A percentile compares a stretch with the other conserved stretches of the same genome.
These are phyloP conservation scores for Mycosphaerella arachidis DNA, from an alignment of 2,329 filamentous ascomycete genomes.

Conservation along the genomic window DNA sequence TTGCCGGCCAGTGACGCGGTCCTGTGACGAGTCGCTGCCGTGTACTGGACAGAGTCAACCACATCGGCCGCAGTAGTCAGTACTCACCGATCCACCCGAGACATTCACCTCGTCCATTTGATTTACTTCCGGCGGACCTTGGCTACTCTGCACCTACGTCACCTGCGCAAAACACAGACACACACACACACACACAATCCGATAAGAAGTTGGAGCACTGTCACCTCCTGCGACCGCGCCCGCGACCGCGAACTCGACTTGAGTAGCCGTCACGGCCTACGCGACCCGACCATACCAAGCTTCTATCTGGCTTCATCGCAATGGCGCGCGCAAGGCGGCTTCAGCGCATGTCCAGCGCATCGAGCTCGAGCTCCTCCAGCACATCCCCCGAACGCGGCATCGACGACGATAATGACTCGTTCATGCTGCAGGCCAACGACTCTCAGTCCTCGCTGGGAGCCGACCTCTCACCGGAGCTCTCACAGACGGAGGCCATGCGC, in stretches of 20 bases:
- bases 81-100: background rate
- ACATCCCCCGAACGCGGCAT: constrained; percentile 71
- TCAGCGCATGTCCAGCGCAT: constrained; percentile 31
- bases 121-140: background rate
- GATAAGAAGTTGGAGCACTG: background rate
- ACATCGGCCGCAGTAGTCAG: background rate
- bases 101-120: background rate
- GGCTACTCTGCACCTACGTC: background rate
- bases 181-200: background rate
- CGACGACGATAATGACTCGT: constrained; percentile 92
- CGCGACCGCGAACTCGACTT: too few species aligned
- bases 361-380: constrained; percentile 57
- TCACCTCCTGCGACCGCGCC: too few species aligned
- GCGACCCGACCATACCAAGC: background rate
- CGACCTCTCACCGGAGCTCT: constrained; percentile 48
- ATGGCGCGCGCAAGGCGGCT: constrained; percentile 28
- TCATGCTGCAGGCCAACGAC: constrained; percentile 76
- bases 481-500: constrained; percentile 63
- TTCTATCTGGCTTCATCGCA: background rate
- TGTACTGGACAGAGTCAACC: background rate
- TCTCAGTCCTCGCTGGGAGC: constrained; percentile 87
- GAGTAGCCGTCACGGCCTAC: background rate
- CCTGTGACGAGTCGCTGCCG: background rate
- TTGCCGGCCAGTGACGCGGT: background rate
- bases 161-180: background rate